Base-by-base conservation (phyloP, 352 stramenopile genomes). In the Globisporangium spiculum region DNA sequence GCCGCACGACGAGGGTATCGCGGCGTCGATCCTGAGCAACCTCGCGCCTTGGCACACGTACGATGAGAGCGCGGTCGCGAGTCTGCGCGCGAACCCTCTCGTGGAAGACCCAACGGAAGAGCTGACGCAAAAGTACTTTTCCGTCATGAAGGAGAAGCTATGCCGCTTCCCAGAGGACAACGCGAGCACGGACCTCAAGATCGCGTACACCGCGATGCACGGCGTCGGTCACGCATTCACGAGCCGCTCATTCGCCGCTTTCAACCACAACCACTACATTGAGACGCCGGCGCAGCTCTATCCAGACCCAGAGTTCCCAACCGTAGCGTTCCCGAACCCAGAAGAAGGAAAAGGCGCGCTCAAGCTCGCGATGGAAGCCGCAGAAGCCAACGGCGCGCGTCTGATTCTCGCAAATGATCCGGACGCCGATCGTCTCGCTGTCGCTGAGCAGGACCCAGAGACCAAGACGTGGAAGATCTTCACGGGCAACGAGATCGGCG, bases 181-280 rank as follows among this genome's bases (percentile, higher is more conserved):
- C 65, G 63, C 72, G 18, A 74, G 38, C 34, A 77, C 84, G 34
- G 60, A 66, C 41, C 76, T 92, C 52, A 96, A 91, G 72, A 77
- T 99, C 75, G 89, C 89, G 10, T 99, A 99, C 75, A 98, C 96
- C 9, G 97, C 98, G 60, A 99, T 99, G 97, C 98, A 99, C 79
- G 98, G 98, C 60, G 94, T 99, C 38, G 97, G 97, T 24, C 81
- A 97, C 74, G 81, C 82, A 27, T 99, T 97, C 79, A 98, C 94
- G 38, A 85, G 83, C 59, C 81, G 88, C 56, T 94, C 89, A 6
- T 99, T 99, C 70, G 74, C 88, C 30, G 85, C 83, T 10, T 99
- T 99, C 74, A 75, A 75, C 1, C 88, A 91, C 58, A 87, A 89
- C 52, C 74, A 80, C 26, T 98, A 98, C 79, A 59, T 96, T 4